phyloP scores from a whole-genome alignment of 495 filamentous ascomycete genomes.

The Aspergillus affinis region DNA sequence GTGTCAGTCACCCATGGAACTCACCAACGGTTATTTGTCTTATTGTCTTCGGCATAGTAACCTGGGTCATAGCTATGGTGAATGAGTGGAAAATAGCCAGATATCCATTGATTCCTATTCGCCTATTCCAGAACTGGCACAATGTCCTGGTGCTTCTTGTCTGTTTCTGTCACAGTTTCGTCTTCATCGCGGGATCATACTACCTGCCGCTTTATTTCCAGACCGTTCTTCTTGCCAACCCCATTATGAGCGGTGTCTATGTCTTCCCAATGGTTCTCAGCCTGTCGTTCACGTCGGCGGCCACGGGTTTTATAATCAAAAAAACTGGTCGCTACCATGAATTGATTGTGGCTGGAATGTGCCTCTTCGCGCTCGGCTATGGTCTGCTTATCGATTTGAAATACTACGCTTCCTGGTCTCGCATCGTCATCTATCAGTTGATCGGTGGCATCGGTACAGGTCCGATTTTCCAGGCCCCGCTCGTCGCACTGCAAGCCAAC shows the following conservation, averaged over 20 bases:
- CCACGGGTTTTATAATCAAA: conserved; percentile 67
- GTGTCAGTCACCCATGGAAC: conserved; percentile 70
- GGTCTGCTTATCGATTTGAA: conserved; percentile 52
- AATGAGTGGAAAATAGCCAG: conserved; percentile 72
- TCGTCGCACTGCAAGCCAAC: conserved; percentile 58
- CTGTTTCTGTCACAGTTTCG: conserved; percentile 65
- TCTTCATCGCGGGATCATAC: conserved; percentile 74
- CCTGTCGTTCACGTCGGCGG: conserved; percentile 64
- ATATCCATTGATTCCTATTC: conserved; percentile 74
- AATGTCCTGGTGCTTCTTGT: conserved; percentile 58
- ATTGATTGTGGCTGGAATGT: conserved; percentile 49
- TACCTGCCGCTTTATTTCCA: conserved; percentile 81
- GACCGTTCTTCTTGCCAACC: conserved; percentile 67
- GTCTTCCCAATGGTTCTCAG: conserved; percentile 71
- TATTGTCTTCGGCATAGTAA: conserved; percentile 69
- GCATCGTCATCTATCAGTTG: conserved; percentile 54
- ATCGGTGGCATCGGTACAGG: conserved; percentile 56
- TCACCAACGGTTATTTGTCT: conserved; percentile 76
- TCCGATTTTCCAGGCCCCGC: conserved; percentile 57
- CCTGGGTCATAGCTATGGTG: conserved; percentile 61
- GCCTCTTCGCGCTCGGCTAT: conserved; percentile 54
- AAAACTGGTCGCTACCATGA: conserved; percentile 61
- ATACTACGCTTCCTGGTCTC: conserved; percentile 46
- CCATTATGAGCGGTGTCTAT: conserved; percentile 77
- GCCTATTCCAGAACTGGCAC: conserved; percentile 60